Conservation (phyloP, 352 stramenopile genomes). For the Pythium dissimile region DNA sequence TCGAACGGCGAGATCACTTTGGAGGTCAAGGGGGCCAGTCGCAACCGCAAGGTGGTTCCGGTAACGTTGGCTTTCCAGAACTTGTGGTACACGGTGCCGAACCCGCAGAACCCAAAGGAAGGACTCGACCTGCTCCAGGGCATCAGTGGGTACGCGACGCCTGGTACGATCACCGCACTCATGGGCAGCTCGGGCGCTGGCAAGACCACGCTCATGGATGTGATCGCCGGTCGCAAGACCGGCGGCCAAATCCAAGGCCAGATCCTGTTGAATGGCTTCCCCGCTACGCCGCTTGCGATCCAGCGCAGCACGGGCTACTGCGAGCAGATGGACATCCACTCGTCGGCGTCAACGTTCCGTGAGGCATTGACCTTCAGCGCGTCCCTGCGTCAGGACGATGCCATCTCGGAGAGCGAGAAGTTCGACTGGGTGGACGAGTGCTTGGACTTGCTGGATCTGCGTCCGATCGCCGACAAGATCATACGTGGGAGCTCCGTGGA, state of each 20-base stretch:
- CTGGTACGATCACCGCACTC: constrained; percentile 35
- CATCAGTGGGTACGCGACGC: constrained; percentile 29
- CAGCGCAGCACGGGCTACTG: constrained; percentile 56
- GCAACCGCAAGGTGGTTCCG: background rate
- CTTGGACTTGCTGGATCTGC: constrained; percentile 33
- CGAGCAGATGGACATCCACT: constrained; percentile 90
- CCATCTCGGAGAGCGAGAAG: constrained; percentile 25
- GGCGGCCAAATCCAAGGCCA: constrained; percentile 64
- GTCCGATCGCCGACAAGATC: constrained; percentile 29
- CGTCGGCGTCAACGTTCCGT: constrained; percentile 84
- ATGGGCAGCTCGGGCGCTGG: constrained; percentile 42
- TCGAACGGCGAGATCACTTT: constrained; percentile 1
- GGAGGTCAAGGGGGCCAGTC: background rate
- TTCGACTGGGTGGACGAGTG: constrained; percentile 33
- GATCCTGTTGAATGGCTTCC: constrained; percentile 51
- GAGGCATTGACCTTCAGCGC: constrained; percentile 91
- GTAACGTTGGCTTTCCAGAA: constrained; percentile 29
- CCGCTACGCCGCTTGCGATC: constrained; percentile 16
- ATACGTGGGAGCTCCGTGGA: constrained; percentile 31
- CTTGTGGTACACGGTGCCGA: constrained; percentile 27
- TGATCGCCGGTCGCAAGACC: constrained; percentile 56
- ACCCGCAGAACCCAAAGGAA: constrained; percentile 3
- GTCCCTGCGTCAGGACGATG: constrained; percentile 49
- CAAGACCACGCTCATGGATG: constrained; percentile 22
- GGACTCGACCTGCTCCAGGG: constrained; percentile 26